Percentiles rank a stretch among this genome's conserved stretches.
These are phyloP conservation scores for Phytophthora sp. DNA, from an alignment of 352 stramenopile species.

Conservation along the genomic window DNA sequence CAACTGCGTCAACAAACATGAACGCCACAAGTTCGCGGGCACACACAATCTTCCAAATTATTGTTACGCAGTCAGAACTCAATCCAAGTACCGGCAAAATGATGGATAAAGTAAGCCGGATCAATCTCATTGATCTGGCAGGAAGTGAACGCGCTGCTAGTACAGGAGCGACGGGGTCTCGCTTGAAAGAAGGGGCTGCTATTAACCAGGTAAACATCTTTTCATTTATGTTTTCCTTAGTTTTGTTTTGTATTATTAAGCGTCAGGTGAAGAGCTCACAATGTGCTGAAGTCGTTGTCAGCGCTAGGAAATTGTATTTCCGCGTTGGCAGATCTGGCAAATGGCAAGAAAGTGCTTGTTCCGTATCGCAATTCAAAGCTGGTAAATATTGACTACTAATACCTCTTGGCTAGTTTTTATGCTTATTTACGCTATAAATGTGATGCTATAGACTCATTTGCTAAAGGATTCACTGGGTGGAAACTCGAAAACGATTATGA, in stretches of 20 bases:
- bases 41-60: constrained; percentile 88
- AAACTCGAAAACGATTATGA: constrained; percentile 93
- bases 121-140: constrained; percentile 93
- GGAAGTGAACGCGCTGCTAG: constrained; percentile 90
- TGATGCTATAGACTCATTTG: constrained; percentile 65
- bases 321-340: constrained; percentile 84
- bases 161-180: constrained; percentile 85
- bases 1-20: constrained; percentile 88
- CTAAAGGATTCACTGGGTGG: constrained; percentile 87
- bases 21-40: constrained; percentile 85
- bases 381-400: constrained; percentile 44
- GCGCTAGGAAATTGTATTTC: constrained; percentile 94
- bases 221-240: background rate
- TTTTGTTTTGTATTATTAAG: no score
- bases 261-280: background rate
- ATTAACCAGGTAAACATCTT: constrained; percentile 88
- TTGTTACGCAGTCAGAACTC: constrained; percentile 79
- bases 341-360: constrained; percentile 88
- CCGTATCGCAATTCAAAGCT: constrained; percentile 94
- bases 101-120: constrained; percentile 85
- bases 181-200: constrained; percentile 93
- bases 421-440: background rate
- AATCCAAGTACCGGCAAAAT: constrained; percentile 76
- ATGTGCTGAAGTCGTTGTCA: constrained; percentile 74
- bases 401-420: background rate